Base-by-base conservation (phyloP, 805 yeast species). In the Yarrowia porcina region DNA sequence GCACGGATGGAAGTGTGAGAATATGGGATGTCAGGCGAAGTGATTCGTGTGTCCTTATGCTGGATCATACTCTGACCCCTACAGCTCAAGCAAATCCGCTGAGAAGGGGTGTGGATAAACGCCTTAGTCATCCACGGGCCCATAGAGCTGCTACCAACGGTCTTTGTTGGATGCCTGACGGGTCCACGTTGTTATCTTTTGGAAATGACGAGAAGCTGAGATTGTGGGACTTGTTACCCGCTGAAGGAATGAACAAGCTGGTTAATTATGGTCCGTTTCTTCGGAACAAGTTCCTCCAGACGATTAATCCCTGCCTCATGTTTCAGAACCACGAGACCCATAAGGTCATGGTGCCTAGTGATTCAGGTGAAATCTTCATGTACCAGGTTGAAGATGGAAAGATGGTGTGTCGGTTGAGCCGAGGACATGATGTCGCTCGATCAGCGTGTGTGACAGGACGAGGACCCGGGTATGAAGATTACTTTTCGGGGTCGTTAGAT, bases 1-100 rank as follows among this genome's bases (percentile, higher is more conserved):
- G 97, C 15, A 97, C 92, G 72, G 99, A 94, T 74, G 97, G 98
- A 23, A 89, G 96, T 0, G 93, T 88, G 42, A 86, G 91, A 70
- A 87, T 94, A 17, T 94, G 99, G 99, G 99, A 56, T 4, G 49
- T 56, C 13, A n/a, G 61, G 50, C 75, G 88, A 52, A 82, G 89
- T 23, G 77, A 79, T 17, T 81, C 87, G 35, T 86, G 90, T 68
- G 72, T 89, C 23, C 79, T 85, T 45, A 79, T 84, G 15, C 73
- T 90, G 64, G 92, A 90, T 69, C 44, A 59, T 33, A 59, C 54
- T 13, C 33, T 44, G 42, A 59, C 54, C 2, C 52, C 63, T 8
- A 35, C 36, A 9, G 49, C 54, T 15, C 33, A 59, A 9, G 28
- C 35, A 6, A 59, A 59, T 13, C 52, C 63, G 15, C 32, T 35